Evolutionary conservation across 164 flowering plant genomes (phyloP), one percentile per base, ranked within the genome.

Genomic region (Chimonanthus praecox): DNA sequence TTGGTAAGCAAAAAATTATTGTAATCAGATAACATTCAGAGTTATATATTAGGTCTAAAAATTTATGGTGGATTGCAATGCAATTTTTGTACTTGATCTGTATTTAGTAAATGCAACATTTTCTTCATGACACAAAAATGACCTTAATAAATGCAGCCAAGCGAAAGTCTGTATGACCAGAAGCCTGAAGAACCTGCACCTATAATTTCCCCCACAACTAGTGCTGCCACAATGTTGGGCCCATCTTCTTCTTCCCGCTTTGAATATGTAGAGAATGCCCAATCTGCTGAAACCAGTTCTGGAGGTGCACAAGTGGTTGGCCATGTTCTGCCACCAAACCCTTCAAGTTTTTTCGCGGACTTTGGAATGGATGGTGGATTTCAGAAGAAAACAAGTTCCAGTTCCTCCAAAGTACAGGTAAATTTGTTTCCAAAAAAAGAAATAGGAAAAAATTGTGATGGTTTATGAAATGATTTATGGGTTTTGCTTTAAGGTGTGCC

Each of bases 161-260:
- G 82, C 82, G 99, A 93, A 78, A 86, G 83, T 85, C 88, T 95
- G 6, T 95, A 91, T 85, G 99, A 95, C 47, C 99, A 95, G 80
- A 91, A 92, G 85, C 99, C 99, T 66, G 94, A 90, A 82, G 99
- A 93, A 77, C 89, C 89, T 61, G 81, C 87, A 47, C 90, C 90
- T 66, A 70, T 71, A 3, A 85, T 83, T 74, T 49, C 90, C 51
- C 69, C 88, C 58, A 77, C 91, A 63, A 78, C 84, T 71, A 85
- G 73, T 79, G 75, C 70, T 58, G 68, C 85, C 49, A 62, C 89
- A 47, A 67, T 85, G 44, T 77, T 72, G 62, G 84, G 84, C 44
- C 49, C 89, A 51, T 80, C 90, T 61, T 78, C 84, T 69, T 77
- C 90, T 68, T 93, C 99, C 69, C 91, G 98, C 54, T 95, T 95